Evolutionary conservation across 2,329 filamentous ascomycete species (phyloP), one percentile per base, ranked within the genome.

Genomic region (Cladophialophora carrionii): DNA sequence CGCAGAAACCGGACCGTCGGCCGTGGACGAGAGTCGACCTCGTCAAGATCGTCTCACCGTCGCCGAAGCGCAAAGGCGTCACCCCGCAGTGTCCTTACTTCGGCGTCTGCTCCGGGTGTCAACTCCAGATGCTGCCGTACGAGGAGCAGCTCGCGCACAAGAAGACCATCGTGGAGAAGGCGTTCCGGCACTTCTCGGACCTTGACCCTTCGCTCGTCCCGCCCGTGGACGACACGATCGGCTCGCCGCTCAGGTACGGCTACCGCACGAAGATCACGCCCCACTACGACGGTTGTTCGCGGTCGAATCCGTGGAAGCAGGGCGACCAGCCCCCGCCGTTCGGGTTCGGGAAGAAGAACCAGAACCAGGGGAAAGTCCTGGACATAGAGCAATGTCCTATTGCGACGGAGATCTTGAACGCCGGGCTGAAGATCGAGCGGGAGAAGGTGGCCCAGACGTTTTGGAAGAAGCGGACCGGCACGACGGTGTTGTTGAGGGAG

Each of bases 321-420:
- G 74, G 66, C 77, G 84, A 64, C 78, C 76, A 73, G 82, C 83
- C 90, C 3, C 95, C 95, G 0, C 85, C 89, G 2, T 91, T 98
- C 71, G 95, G 95, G 8, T 99, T 96, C 79, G 95, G 92, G 84
- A 83, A 85, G 68, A 98, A 97, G 78, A 65, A 90, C n/a, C 86
- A 85, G 55, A 65, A 90, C n/a, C 86, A 85, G 55, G 84, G 88
- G 63, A 83, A 83, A 67, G 93, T 93, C 2, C 81, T 99, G 68
- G 95, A 99, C 74, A 98, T 99, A 69, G 95, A 99, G 76, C 93
- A 98, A 75, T 99, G 95, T 72, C 95, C 95, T 5, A 96, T 99
- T 67, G 95, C 91, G 57, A 99, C 95, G 1, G 88, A 91, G 32
- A 90, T 90, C 43, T 89, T 99, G 17, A 85, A 91, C 29, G 83